Evolutionary conservation across 2,329 filamentous ascomycete genomes (phyloP), one percentile per base, ranked within the genome.

Genomic region (Epichloe aotearoae): DNA sequence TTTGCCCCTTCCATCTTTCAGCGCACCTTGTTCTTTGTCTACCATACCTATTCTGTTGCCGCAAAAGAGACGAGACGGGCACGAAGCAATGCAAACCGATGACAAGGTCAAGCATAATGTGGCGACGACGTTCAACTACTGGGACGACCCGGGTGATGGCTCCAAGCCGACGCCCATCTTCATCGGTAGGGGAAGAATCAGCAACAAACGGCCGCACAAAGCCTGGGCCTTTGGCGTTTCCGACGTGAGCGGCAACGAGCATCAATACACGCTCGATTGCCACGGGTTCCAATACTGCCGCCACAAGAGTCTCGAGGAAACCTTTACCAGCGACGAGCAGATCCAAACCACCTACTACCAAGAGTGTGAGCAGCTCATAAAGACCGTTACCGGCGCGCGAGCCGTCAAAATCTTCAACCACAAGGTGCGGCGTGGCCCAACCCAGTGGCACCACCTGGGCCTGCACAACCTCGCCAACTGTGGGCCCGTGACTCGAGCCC

Each of bases 391-490:
- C 23, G 76, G 78, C 3, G 74, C 82, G n/a, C 54, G 59, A 12
- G 71, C 74, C n/a, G 70, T 88, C 8, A 67, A 84, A 50, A 66
- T 88, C 51, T 88, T 88, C 68, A 84, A 88, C 66, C 82, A 88
- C 65, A 88, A 84, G 11, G 80, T 87, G 56, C 79, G 86, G 37
- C 63, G 65, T 43, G 68, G 68, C 0, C 68, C 67, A 6, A 65
- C 68, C 3, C 61, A 71, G 51, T 88, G 84, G 82, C 79, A 81
- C 61, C 84, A 84, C 58, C 63, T 83, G 69, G 79, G 81, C 69
- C 50, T 80, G 73, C 23, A 82, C 77, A 81, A 76, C 47, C 58
- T 75, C 73, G 46, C 67, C 59, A 71, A 47, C 78, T 87, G 63
- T 74, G 79, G 57, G 17, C 61, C 61, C 5, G 57, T 62, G 43